A percentile compares a stretch with the other conserved stretches of the same genome.
phyloP scores from a whole-genome alignment of 192 early-diverging fungal species.

The Podila epigama region DNA sequence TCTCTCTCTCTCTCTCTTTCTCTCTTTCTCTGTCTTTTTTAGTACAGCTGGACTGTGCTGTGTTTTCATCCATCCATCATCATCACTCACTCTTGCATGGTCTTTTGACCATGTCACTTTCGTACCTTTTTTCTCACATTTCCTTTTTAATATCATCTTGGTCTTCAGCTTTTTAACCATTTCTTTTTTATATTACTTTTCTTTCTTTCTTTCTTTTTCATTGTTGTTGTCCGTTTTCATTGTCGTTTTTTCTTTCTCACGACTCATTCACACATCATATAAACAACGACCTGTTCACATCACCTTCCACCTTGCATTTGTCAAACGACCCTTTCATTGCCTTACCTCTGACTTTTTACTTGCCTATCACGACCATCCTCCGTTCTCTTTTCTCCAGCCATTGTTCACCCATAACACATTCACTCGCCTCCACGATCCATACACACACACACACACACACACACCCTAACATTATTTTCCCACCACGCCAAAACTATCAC shows the following conservation, averaged over 20 bases:
- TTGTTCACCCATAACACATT: too few species aligned
- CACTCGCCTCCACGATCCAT: too few species aligned
- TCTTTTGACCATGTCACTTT: not conserved
- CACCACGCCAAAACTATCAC: too few species aligned
- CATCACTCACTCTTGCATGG: not conserved
- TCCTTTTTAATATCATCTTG: not conserved
- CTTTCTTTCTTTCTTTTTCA: not conserved
- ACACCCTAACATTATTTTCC: too few species aligned
- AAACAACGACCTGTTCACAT: too few species aligned
- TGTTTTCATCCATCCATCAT: conserved; percentile 2
- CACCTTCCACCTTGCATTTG: not conserved
- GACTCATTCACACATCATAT: too few species aligned
- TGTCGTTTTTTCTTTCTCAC: too few species aligned
- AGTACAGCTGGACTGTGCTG: conserved; percentile 31
- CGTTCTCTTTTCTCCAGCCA: not conserved
- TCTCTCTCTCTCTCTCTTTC: not conserved
- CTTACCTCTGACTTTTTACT: not conserved
- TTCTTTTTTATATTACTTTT: not conserved
- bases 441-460: too few species aligned
- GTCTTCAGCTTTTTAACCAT: not conserved
- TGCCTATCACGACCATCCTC: not conserved
- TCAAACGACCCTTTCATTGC: not conserved
- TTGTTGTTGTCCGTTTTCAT: too few species aligned
- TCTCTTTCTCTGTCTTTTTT: not conserved
- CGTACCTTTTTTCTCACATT: not conserved